Conservation (phyloP, 1,284 basidiomycete species). For the Puccinia triticina region DNA sequence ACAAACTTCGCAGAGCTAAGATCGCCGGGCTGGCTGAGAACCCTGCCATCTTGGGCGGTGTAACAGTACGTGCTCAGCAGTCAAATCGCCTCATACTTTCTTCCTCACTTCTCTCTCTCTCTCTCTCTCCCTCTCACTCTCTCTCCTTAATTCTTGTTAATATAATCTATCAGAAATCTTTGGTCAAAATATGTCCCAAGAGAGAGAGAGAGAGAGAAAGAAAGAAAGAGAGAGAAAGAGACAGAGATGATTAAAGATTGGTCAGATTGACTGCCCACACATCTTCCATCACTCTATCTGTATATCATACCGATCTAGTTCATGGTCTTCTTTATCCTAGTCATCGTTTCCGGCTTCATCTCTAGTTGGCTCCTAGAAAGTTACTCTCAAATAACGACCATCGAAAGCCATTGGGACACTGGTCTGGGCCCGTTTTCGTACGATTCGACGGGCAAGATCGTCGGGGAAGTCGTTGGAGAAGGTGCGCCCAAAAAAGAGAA, state of each 20-base stretch:
- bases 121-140: background rate
- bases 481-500: background rate
- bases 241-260: constrained; percentile 13
- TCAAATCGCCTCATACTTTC: background rate
- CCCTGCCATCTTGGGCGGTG: constrained; percentile 31
- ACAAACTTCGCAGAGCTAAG: constrained; percentile 39
- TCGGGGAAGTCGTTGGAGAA: constrained; percentile 48
- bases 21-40: constrained; percentile 42
- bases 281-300: constrained; percentile 18
- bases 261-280: constrained; percentile 17
- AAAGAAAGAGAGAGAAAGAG: background rate
- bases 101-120: background rate
- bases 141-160: background rate
- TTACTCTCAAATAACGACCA: constrained; percentile 11
- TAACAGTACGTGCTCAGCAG: constrained; percentile 29
- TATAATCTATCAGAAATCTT: background rate
- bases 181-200: background rate
- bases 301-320: constrained; percentile 18
- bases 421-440: constrained; percentile 34
- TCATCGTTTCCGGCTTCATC: constrained; percentile 44
- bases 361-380: constrained; percentile 45
- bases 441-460: constrained; percentile 43
- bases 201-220: background rate
- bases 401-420: background rate
- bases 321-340: constrained; percentile 45